phyloP scores from a whole-genome alignment of 2,329 filamentous ascomycete species.

The Exophiala oligosperma region DNA sequence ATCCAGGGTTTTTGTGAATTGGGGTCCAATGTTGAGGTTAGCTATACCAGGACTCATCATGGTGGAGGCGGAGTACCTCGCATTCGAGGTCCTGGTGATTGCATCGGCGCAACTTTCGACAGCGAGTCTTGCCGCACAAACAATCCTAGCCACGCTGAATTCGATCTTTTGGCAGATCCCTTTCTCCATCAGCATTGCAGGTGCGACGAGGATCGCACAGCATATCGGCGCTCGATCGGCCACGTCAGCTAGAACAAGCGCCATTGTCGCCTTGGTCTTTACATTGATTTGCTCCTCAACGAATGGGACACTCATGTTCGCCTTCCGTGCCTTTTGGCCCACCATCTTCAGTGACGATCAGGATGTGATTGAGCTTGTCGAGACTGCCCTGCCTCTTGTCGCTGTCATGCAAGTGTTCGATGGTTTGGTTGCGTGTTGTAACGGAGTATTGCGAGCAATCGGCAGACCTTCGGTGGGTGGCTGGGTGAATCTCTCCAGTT shows the following conservation, averaged over 20 bases:
- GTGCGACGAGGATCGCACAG: conserved; percentile 77
- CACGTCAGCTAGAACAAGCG: conserved; percentile 69
- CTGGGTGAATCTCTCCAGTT: conserved; percentile 73
- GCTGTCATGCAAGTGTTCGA: conserved; percentile 81
- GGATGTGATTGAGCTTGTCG: conserved; percentile 62
- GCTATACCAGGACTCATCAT: conserved; percentile 79
- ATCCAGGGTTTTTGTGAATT: conserved; percentile 62
- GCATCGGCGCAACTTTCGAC: conserved; percentile 70
- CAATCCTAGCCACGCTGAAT: conserved; percentile 71
- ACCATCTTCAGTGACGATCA: conserved; percentile 66
- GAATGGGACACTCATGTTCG: conserved; percentile 65
- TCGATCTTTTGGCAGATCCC: conserved; percentile 80
- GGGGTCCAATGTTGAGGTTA: conserved; percentile 73
- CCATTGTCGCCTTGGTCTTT: conserved; percentile 64
- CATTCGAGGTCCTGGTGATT: conserved; percentile 78
- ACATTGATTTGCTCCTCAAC: conserved; percentile 65
- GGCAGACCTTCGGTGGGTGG: conserved; percentile 78
- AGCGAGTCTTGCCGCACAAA: conserved; percentile 74
- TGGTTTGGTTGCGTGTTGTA: conserved; percentile 67
- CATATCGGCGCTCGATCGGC: conserved; percentile 76
- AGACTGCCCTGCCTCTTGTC: conserved; percentile 66
- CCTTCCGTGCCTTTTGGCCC: conserved; percentile 66
- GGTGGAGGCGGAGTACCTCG: conserved; percentile 83
- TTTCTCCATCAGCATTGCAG: conserved; percentile 77
- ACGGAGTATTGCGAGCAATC: conserved; percentile 74